These are phyloP conservation scores for Porogramme epimiltina DNA, from an alignment of 1,284 basidiomycete genomes.

Conservation along the genomic window DNA sequence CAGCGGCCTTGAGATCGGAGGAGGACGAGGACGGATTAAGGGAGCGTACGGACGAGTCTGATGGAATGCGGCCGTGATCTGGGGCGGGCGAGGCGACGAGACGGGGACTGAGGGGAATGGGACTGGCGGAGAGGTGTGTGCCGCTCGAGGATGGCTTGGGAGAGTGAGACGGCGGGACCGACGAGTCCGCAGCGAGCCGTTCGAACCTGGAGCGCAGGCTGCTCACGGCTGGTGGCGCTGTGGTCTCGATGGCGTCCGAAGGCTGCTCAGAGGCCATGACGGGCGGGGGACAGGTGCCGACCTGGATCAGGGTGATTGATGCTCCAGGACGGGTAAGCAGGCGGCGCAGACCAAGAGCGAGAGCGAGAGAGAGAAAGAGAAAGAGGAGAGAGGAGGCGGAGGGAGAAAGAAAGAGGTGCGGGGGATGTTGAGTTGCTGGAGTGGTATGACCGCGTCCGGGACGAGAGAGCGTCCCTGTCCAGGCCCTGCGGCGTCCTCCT, in stretches of 20 bases:
- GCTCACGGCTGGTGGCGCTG: constrained; percentile 60
- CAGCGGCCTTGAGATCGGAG: constrained; percentile 47
- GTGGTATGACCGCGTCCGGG: too few species aligned
- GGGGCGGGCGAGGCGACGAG: constrained; percentile 41
- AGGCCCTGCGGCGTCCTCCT: too few species aligned
- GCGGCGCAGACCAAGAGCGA: too few species aligned
- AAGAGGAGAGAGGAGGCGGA: not conserved
- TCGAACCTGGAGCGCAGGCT: constrained; percentile 71
- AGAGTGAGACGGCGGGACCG: constrained; percentile 10
- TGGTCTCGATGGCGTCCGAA: constrained; percentile 41
- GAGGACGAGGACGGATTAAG: constrained; percentile 51
- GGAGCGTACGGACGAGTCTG: constrained; percentile 23
- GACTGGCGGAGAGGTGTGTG: constrained; percentile 24
- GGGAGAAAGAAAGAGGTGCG: too few species aligned
- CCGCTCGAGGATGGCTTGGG: constrained; percentile 21
- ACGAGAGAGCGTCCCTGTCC: too few species aligned
- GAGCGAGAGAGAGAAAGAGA: not conserved
- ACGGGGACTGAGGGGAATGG: constrained; percentile 39
- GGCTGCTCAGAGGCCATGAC: constrained; percentile 10
- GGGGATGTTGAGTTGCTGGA: too few species aligned
- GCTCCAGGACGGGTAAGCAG: not conserved
- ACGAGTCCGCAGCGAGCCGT: constrained; percentile 44
- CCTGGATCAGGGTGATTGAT: not conserved
- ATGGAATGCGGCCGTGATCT: constrained; percentile 22
- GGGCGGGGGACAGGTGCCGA: constrained; percentile 2